These are phyloP conservation scores for Conoideocrella luteorostrata DNA, from an alignment of 2,329 filamentous ascomycete genomes.

Conservation along the genomic window DNA sequence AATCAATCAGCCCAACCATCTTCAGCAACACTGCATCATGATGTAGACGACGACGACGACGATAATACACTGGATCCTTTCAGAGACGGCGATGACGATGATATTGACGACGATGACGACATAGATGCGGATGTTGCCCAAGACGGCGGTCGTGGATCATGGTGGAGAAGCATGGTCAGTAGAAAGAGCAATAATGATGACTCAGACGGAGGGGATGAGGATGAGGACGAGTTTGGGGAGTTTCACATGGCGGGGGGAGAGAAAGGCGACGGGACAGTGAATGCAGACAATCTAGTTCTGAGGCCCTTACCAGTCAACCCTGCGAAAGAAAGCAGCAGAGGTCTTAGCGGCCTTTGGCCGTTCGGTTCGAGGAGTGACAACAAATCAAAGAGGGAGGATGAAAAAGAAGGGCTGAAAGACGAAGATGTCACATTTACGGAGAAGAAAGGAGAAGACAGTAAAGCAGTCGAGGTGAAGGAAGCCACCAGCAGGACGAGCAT, in stretches of 20 bases:
- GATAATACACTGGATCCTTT: constrained; percentile 35
- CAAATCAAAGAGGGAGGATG: constrained; percentile 21
- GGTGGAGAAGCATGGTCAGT: constrained; percentile 40
- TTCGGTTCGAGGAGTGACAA: constrained; percentile 39
- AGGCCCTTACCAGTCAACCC: constrained; percentile 51
- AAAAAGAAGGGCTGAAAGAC: constrained; percentile 21
- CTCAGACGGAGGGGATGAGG: constrained; percentile 47
- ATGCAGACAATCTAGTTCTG: constrained; percentile 39
- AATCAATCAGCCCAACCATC: constrained; percentile 41
- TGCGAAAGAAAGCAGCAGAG: constrained; percentile 31
- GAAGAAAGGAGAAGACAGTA: constrained; percentile 25
- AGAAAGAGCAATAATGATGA: constrained; percentile 35
- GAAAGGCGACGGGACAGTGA: constrained; percentile 17
- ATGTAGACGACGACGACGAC: constrained; percentile 33
- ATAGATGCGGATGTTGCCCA: constrained; percentile 40
- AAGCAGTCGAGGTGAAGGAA: constrained; percentile 46
- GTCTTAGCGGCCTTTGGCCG: constrained; percentile 51
- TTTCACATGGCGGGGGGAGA: constrained; percentile 58
- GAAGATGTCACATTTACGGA: constrained; percentile 6
- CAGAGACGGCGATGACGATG: constrained; percentile 50
- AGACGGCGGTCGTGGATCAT: constrained; percentile 32
- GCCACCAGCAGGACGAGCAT: constrained; percentile 51
- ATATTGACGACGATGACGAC: constrained; percentile 47
- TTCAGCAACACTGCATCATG: constrained; percentile 32
- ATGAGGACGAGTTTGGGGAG: constrained; percentile 62